Conservation (phyloP, 768 basidiomycete species). For the Pulveroboletus sp. region DNA sequence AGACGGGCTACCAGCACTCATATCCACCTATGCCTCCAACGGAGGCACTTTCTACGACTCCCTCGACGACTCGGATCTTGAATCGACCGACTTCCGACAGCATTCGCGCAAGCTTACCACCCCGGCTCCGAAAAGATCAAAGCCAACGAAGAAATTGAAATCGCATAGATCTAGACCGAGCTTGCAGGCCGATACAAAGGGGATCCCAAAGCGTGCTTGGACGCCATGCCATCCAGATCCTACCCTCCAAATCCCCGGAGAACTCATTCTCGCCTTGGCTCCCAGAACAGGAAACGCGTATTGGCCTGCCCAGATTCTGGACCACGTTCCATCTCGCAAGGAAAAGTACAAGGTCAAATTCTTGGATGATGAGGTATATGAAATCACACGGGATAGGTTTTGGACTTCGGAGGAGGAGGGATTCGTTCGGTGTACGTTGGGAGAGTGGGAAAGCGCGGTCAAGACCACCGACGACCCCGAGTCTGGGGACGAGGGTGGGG, state of each 20-base stretch:
- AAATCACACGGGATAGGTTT: conserved; percentile 51
- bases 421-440: conserved; percentile 66
- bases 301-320: conserved; percentile 68
- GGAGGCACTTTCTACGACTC: conserved; percentile 23
- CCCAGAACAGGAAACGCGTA: conserved; percentile 36
- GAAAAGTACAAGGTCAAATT: conserved; percentile 58
- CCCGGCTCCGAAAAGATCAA: conserved; percentile 5
- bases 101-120: background rate
- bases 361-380: conserved; percentile 47
- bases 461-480: conserved; percentile 26
- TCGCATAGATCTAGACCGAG: conserved; percentile 17
- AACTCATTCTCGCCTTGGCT: conserved; percentile 53
- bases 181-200: conserved; percentile 12
- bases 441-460: conserved; percentile 49
- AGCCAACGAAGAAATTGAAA: conserved; percentile 11
- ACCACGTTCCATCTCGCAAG: conserved; percentile 39
- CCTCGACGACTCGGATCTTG: conserved; percentile 26
- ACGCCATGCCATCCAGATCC: conserved; percentile 46
- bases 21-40: conserved; percentile 27
- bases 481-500: conserved; percentile 30
- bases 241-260: conserved; percentile 61
- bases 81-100: conserved; percentile 9
- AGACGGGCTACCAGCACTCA: conserved; percentile 47
- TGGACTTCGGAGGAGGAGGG: conserved; percentile 54
- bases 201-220: conserved; percentile 21